Evolutionary conservation across 2,329 filamentous ascomycete species (phyloP).

Genomic region (Pseudocercospora crystallina): DNA sequence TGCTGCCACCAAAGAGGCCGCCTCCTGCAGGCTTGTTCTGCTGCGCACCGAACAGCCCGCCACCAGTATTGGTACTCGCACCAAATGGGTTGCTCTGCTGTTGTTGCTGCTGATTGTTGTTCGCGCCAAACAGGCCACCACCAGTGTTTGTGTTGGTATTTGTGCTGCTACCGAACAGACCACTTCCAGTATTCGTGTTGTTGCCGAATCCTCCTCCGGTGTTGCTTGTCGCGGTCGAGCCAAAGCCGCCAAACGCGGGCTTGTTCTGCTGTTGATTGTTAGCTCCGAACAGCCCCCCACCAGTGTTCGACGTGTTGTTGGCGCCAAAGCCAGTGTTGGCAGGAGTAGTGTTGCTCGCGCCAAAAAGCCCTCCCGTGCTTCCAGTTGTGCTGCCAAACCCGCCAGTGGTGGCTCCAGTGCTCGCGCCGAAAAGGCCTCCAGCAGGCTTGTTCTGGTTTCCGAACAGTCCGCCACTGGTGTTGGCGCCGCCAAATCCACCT

Average conservation of each 20-base stretch:
- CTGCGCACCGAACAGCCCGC: constrained; percentile 34
- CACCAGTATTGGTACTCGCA: constrained; percentile 37
- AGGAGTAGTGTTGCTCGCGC: constrained; percentile 18
- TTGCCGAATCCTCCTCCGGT: constrained; percentile 12
- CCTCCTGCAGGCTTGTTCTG: constrained; percentile 19
- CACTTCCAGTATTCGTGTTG: constrained; percentile 29
- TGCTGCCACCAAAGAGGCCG: constrained; percentile 41
- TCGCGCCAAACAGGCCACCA: constrained; percentile 26
- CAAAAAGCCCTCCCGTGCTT: constrained; percentile 23
- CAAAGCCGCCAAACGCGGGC: constrained; percentile 24
- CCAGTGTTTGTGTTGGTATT: constrained; percentile 23
- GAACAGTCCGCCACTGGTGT: constrained; percentile 34
- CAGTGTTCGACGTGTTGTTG: constrained; percentile 14
- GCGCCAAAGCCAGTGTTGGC: constrained; percentile 13
- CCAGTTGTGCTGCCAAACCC: constrained; percentile 24
- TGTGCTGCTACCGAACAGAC: constrained; percentile 21
- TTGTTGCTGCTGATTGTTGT: constrained; percentile 26
- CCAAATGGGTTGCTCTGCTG: constrained; percentile 37
- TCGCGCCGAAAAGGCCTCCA: constrained; percentile 25
- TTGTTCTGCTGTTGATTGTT: constrained; percentile 9
- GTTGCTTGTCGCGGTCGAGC: constrained; percentile 13
- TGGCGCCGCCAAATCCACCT: constrained; percentile 36
- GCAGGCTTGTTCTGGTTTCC: constrained; percentile 33
- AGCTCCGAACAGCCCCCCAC: constrained; percentile 16
- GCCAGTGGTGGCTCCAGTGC: constrained; percentile 15